Base-by-base conservation (phyloP, 805 yeast species). In the Wickerhamiella spandovensis region DNA sequence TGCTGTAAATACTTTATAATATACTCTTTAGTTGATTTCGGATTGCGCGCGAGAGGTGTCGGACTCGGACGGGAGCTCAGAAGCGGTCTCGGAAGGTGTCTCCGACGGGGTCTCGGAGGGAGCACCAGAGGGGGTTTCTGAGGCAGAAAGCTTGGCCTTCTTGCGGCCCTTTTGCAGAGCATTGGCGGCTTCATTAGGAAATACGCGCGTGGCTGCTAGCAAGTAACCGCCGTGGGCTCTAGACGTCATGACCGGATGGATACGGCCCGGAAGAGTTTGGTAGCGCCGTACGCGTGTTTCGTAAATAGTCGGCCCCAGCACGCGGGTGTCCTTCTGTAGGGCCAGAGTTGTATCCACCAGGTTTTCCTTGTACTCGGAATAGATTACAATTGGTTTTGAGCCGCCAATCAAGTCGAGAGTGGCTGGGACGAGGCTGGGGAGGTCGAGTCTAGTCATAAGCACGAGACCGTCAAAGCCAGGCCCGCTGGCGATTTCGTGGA, bases 211-310 rank as follows among this genome's bases (percentile, higher is more conserved):
- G 2, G 90, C 95, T 70, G 79, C 75, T 56, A 88, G 69, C 2
- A 92, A 64, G 64, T 79, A 90, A 0, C 99, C 99, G 32, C 97
- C 97, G 51, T 83, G 89, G 6, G 95, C 88, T 59, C 86, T 75
- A 74, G 82, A 80, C 0, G 97, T 85, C 99, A 92, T 92, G 53
- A 81, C 62, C 0, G 99, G 99, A 65, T 92, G 99, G 60, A 90
- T 71, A 62, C 94, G 80, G 7, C 97, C 98, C 18, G 95, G 86
- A 25, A 90, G 78, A 2, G 97, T 87, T 69, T 92, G 99, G 64
- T 83, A 89, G 47, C 81, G 81, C 55, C 97, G 76, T 12, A 84
- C 92, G 54, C 85, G 73, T 0, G 94, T 78, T 64, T 89, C 96
- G 54, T 76, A 73, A 21, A 90, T 78, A 15, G 86, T 77, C 5